Base-by-base conservation (phyloP, 2,329 filamentous ascomycete genomes). In the Penicillium rolfsii region DNA sequence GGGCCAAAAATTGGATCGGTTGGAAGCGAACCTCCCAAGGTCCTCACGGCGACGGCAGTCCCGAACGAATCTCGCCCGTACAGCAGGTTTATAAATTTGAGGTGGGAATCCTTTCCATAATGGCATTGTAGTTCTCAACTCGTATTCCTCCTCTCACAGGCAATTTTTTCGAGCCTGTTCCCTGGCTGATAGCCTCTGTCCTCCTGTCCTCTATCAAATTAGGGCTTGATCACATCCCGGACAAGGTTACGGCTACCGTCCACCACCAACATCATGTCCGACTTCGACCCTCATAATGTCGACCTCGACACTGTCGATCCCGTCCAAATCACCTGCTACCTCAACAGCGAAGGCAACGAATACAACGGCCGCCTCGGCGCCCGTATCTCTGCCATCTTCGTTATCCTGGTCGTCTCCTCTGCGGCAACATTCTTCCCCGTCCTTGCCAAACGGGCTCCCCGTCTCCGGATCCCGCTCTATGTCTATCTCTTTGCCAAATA, bases 331-430 rank as follows among this genome's bases (percentile, higher is more conserved):
- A 74, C 84, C 66, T 87, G 85, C 70, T 85, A 81, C 69, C 67
- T 86, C 19, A 72, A 77, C 11, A 59, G 68, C 2, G 73, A 71
- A 2, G 72, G 67, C 0, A 86, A 86, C 65, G 81, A 86, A 22
- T 87, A 86, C 66, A 77, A 86, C 64, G 84, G 85, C 24, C 76
- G 72, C 4, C 63, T 81, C 1, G 80, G 80, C 8, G 76, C 74
- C 1, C 77, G 79, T 3, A 73, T 79, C 67, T 82, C 69, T 26
- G 70, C 80, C 24, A 67, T 81, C 55, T 82, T 81, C 63, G 79
- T 82, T 40, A 80, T 79, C 46, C 59, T 79, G n/a, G 49, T 81
- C 60, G 67, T 77, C 19, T 81, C 80, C 2, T 74, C 76, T 0
- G 65, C 69, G 4, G 72, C 73, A 4, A 81, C 80, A 4, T 74